phyloP scores from a whole-genome alignment of 106 monocot genomes.

The Allium fistulosum region DNA sequence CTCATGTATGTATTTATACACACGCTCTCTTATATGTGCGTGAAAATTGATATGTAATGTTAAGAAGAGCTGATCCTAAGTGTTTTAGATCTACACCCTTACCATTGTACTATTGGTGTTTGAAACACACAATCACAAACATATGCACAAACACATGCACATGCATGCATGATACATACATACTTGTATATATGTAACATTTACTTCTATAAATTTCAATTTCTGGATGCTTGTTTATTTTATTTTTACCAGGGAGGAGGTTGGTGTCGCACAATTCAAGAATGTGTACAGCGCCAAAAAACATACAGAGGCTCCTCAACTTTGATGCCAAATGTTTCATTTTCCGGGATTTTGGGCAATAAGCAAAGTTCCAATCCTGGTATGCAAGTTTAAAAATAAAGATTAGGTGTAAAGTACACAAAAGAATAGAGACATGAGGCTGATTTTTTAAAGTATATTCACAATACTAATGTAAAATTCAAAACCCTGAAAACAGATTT shows the following conservation, averaged over 20 bases:
- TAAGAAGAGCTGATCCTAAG: too few species aligned
- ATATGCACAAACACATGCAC: too few species aligned
- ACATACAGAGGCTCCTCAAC: constrained; percentile 19
- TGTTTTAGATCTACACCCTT: too few species aligned
- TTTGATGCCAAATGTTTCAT: constrained; percentile 11
- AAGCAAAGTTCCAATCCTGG: constrained; percentile 17
- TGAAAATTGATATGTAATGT: too few species aligned
- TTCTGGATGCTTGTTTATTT: background rate
- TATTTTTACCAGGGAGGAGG: constrained; percentile 27
- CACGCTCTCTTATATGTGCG: too few species aligned
- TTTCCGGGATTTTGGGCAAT: constrained; percentile 25
- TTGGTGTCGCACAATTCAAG: constrained; percentile 16
- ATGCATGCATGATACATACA: too few species aligned
- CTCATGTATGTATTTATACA: too few species aligned
- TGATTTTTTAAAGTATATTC: background rate
- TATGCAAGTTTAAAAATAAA: background rate
- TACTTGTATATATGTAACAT: background rate
- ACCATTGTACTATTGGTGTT: too few species aligned
- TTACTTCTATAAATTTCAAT: background rate
- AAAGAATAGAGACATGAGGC: background rate
- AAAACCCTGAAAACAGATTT: constrained; percentile 30
- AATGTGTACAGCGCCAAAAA: constrained; percentile 10
- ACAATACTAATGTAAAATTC: background rate
- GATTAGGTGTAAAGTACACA: background rate
- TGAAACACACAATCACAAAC: too few species aligned